Base-by-base conservation (phyloP, 2,329 filamentous ascomycete species). In the Ascochyta viciae-villosae region DNA sequence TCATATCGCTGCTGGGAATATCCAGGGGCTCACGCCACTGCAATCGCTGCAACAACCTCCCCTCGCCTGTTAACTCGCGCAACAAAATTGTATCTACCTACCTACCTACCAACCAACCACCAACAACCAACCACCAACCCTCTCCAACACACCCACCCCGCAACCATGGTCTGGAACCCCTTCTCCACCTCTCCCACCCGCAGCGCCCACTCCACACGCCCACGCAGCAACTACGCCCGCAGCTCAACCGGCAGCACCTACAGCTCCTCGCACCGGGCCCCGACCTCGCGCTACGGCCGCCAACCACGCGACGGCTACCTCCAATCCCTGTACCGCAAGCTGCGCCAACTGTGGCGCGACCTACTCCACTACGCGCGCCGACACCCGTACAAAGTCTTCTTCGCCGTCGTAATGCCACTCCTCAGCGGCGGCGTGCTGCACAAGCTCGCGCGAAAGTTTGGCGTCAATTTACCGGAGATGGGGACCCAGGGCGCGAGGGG, bases 381-480 rank as follows among this genome's bases (percentile, higher is more conserved):
- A 34, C 89, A 97, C 78, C 94, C 93, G 0, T 79, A 92, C 72
- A 96, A 96, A 78, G 90, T 96, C 43, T 90, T 97, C 80, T 90
- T 97, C 80, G 85, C 92, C 60, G 89, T 96, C 60, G 84, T 97
- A 68, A 87, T 97, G 84, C 94, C 94, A 9, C 83, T 98, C 54
- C 80, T 97, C 68, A 92, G 89, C 1, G 91, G 91, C 47, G 94
- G 94, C 29, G 89, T 91, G 26, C 78, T 97, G 63, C 88, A 88
- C 8, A 90, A 89, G 42, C 80, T 97, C 40, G 83, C 96, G 41
- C 85, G 86, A 34, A 87, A 88, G 71, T 90, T 97, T 75, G 93
- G 93, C 22, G 81, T 98, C 58, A 83, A 88, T 60, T 76, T 96
- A 61, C 93, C 93, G 0, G 81, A 82, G 56, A 71, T 77, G 59